Percentiles rank a stretch among this genome's conserved stretches.
Evolutionary conservation across 1,284 basidiomycete genomes (phyloP).

Genomic region (Cutaneotrichosporon daszewskae): DNA sequence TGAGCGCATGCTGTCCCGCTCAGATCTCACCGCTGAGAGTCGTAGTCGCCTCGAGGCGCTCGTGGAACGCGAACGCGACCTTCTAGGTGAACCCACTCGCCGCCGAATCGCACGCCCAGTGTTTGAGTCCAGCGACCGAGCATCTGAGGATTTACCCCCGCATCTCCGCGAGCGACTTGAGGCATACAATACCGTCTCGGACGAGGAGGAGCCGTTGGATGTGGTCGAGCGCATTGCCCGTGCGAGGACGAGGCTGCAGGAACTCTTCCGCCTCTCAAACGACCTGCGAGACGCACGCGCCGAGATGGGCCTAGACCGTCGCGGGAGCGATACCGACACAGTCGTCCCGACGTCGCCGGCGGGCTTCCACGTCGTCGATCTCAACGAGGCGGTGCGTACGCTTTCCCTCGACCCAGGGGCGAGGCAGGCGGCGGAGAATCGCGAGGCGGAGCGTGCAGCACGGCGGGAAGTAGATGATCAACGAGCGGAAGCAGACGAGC

Average conservation of each 20-base stretch:
- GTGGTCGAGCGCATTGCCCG: constrained; percentile 11
- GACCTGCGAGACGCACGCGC: constrained; percentile 7
- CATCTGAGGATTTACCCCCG: too few relatives aligned
- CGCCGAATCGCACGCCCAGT: too few relatives aligned
- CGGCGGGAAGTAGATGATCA: too few relatives aligned
- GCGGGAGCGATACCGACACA: too few relatives aligned
- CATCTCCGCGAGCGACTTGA: too few relatives aligned
- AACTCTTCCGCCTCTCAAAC: constrained; percentile 3
- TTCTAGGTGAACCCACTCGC: constrained; percentile 2
- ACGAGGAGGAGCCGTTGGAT: background rate
- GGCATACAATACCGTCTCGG: too few relatives aligned
- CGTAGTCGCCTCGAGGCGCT: constrained; percentile 7
- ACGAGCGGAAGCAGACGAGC: too few relatives aligned
- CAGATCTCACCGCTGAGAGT: constrained; percentile 2
- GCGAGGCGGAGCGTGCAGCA: too few relatives aligned
- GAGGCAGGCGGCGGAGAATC: background rate
- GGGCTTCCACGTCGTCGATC: too few relatives aligned
- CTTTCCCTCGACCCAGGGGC: background rate
- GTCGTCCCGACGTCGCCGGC: too few relatives aligned
- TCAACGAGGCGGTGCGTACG: too few relatives aligned
- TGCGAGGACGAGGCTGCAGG: constrained; percentile 4
- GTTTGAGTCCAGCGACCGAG: too few relatives aligned
- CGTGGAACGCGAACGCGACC: constrained; percentile 4
- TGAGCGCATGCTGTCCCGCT: constrained; percentile 6
- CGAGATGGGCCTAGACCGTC: constrained; percentile 5